Base-by-base conservation (phyloP, 345 rosid species). In the Rhodomyrtus tomentosa region DNA sequence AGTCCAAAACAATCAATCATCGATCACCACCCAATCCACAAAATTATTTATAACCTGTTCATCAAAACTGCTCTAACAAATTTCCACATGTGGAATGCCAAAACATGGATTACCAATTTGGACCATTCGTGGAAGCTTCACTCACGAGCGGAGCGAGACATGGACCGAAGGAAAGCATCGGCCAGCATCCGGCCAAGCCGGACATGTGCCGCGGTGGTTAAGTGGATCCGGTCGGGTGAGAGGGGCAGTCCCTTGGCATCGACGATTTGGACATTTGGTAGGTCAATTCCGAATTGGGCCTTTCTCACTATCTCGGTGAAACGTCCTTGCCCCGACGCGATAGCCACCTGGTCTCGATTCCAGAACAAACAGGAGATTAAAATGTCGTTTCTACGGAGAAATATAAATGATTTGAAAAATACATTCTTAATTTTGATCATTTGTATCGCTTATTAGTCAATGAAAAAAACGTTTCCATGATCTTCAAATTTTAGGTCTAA, bases 231-330 rank as follows among this genome's bases (percentile, higher is more conserved):
- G 54, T 92, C 98, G 3, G 91, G 93, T 83, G 90, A 91, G 5
- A 96, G 92, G 4, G 90, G 91, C 74, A 94, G 88, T 21, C 98
- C 98, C 91, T 87, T 92, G 29, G 96, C 97, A 49, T 93, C 98
- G 48, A 94, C 95, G 62, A 92, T 87, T 32, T 86, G 89, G 87
- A 94, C 93, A 38, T 95, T 93, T 25, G 86, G 88, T 12, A 93
- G 81, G 42, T 84, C 86, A 32, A 89, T 87, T 32, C 86, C 87
- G 11, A 93, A 55, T 82, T 94, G 98, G 14, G 93, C 94, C 88
- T 90, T 84, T 81, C 99, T 93, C 49, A 96, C 22, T 36, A 84
- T 91, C 22, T 90, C 91, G 14, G 88, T 16, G 52, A 88, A 92
- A 50, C 92, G 93, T 76, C 93, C 96, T 27, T 74, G 85, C 13